Base-by-base conservation (phyloP, 106 monocot genomes). In the Amphibolis antarctica region DNA sequence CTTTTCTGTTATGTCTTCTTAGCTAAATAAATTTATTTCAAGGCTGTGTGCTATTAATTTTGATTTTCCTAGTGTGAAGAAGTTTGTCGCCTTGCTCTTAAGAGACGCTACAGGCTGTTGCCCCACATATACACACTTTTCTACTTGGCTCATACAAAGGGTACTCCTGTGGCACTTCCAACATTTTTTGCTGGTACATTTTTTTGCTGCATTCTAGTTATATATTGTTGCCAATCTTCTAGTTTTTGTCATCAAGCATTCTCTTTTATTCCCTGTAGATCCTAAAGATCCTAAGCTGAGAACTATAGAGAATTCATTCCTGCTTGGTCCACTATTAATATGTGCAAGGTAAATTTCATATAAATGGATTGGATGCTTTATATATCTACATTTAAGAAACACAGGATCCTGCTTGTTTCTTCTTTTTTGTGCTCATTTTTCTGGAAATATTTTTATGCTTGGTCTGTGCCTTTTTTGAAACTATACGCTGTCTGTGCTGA, bases 61-160 rank as follows among this genome's bases (percentile, higher is more conserved):
- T 19, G 44, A 45, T 64, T 25, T 60, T 71, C 70, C 0, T 63
- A 96, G 94, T 96, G 94, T 65, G 89, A 96, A 89, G 94, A 89
- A 74, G 86, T 96, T 55, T 96, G 94, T 47, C 86, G 89, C 21
- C 76, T 80, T 55, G 86, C 94, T 64, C 66, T 96, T 56, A 21
- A 75, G 28, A 94, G 93, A 77, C 74, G 74, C 48, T 74, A 74
- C 24, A 29, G 66, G 24, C 51, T 94, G 53, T 49, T 94, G 48
- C 93, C 89, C 26, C 93, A 94, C 66, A 65, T 94, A 49, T 94
- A 94, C 65, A 89, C 93, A 45, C 80, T 94, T 51, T 89, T 94
- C 74, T 94, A 89, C 63, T 28, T 79, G 72, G 83, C 89, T 61
- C 93, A 94, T 73, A 84, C 65, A 15, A 83, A 76, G 63, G 93